phyloP scores from a whole-genome alignment of 1,284 basidiomycete species.

The Apiotrichum siamense region DNA sequence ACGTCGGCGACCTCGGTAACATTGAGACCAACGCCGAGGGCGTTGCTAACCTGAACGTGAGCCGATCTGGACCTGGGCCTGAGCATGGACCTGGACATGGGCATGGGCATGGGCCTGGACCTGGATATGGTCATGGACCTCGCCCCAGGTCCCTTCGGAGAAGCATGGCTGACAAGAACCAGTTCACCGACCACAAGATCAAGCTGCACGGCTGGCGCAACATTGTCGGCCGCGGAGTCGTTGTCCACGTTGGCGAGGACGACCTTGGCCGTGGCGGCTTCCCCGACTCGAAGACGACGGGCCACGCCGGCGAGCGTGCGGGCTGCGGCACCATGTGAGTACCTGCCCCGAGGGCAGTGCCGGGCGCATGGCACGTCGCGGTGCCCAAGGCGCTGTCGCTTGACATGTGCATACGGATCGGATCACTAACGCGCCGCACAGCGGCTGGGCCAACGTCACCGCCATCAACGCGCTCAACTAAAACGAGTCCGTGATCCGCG shows the following conservation, averaged over 20 bases:
- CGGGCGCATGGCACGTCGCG: too few relatives aligned
- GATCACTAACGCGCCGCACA: background rate
- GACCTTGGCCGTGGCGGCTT: constrained; percentile 11
- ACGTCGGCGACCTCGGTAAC: constrained; percentile 20
- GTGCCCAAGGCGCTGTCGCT: too few relatives aligned
- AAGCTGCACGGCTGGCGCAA: constrained; percentile 6
- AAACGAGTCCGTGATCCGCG: too few relatives aligned
- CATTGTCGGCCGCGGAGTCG: constrained; percentile 10
- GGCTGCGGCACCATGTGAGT: constrained; percentile 14
- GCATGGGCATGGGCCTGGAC: too few relatives aligned
- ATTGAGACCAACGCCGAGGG: constrained; percentile 7
- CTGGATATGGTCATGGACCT: too few relatives aligned
- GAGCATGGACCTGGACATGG: too few relatives aligned
- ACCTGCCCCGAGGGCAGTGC: background rate
- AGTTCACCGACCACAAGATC: constrained; percentile 5
- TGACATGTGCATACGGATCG: too few relatives aligned
- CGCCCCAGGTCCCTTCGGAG: too few relatives aligned
- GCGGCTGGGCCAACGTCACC: background rate
- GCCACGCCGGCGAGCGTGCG: constrained; percentile 14
- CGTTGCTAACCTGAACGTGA: constrained; percentile 3
- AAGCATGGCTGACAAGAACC: too few relatives aligned
- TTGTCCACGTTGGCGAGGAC: constrained; percentile 14
- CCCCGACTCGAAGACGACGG: constrained; percentile 13
- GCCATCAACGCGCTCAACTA: background rate
- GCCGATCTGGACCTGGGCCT: too few relatives aligned